Evolutionary conservation across 1,284 basidiomycete species (phyloP), one percentile per base, ranked within the genome.

Genomic region (Exobasidium rhododendri): DNA sequence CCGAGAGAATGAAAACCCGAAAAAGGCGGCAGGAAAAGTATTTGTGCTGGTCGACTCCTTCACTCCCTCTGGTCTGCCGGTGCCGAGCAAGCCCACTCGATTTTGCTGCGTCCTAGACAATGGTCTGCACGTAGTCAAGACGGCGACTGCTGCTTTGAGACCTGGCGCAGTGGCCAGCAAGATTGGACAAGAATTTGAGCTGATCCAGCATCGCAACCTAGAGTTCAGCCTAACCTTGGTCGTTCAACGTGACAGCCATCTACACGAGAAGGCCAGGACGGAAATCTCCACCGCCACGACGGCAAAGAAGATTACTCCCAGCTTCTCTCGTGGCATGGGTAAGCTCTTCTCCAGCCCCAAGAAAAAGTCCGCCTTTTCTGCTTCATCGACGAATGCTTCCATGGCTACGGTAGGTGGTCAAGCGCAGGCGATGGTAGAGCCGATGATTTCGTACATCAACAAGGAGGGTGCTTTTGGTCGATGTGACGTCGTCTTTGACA

Each of bases 51-150:
- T 79, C 26, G 78, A 79, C 60, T 70, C 74, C 4, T 78, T 78
- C 58, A 75, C 65, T 4, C 75, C 77, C 0, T 58, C 61, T n/a
- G 58, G 63, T 26, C 66, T 79, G 28, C 70, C 72, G 5, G 60
- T 79, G 13, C 73, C 76, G 4, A 58, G 62, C 22, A 54, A 90
- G 66, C 82, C 85, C 0, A 93, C 93, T 0, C 32, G 44, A n/a
- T 84, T 97, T 70, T 88, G 88, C n/a, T 91, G 91, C 77, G 92
- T 91, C 0, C 83, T 98, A 63, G 94, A 97, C 82, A 97, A 97
- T 72, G 93, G 94, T 6, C 92, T 96, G 62, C 93, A 97, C 81
- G 94, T 89, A 69, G 94, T 98, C 59, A 91, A 91, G 3, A 97
- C 94, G 0, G 92, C 91, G 0, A 90, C 91, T 71, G 85, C 84